Conservation (phyloP, 2,329 filamentous ascomycete species). For the Capronia americana region DNA sequence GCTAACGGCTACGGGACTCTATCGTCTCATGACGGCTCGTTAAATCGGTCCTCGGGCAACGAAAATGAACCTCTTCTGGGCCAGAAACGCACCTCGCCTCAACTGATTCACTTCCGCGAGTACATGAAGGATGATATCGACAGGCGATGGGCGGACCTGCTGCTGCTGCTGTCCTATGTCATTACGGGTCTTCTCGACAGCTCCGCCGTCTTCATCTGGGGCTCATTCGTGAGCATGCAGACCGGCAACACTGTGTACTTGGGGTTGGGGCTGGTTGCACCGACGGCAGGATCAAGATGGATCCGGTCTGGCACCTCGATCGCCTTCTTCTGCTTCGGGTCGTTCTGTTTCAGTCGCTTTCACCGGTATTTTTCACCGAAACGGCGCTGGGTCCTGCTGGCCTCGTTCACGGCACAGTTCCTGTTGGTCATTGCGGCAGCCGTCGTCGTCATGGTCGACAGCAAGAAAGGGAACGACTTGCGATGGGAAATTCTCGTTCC, state of each 20-base stretch:
- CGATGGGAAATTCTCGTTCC: conserved; percentile 69
- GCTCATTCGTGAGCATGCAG: conserved; percentile 83
- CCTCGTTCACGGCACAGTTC: conserved; percentile 63
- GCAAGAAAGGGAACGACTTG: conserved; percentile 50
- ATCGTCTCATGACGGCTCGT: conserved; percentile 7
- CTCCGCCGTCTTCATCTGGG: conserved; percentile 77
- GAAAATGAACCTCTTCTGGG: conserved; percentile 26
- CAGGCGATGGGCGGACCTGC: conserved; percentile 63
- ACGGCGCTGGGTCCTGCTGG: conserved; percentile 69
- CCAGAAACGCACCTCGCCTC: conserved; percentile 1
- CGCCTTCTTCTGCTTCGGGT: conserved; percentile 72
- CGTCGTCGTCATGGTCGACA: conserved; percentile 51
- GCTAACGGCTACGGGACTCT: conserved; percentile 30
- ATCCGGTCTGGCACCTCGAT: conserved; percentile 76
- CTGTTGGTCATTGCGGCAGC: conserved; percentile 43
- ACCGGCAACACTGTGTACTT: conserved; percentile 85
- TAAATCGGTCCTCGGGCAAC: conserved; percentile 13
- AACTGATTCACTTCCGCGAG: conserved; percentile 16
- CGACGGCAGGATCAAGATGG: conserved; percentile 64
- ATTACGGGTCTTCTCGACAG: conserved; percentile 80
- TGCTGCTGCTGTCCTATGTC: conserved; percentile 74
- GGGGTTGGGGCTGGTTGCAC: conserved; percentile 72
- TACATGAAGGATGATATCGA: conserved; percentile 34
- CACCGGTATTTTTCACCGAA: conserved; percentile 68
- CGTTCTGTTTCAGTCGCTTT: conserved; percentile 72